These are phyloP conservation scores for Talaromyces sp. DNA, from an alignment of 2,329 filamentous ascomycete genomes.

Conservation along the genomic window DNA sequence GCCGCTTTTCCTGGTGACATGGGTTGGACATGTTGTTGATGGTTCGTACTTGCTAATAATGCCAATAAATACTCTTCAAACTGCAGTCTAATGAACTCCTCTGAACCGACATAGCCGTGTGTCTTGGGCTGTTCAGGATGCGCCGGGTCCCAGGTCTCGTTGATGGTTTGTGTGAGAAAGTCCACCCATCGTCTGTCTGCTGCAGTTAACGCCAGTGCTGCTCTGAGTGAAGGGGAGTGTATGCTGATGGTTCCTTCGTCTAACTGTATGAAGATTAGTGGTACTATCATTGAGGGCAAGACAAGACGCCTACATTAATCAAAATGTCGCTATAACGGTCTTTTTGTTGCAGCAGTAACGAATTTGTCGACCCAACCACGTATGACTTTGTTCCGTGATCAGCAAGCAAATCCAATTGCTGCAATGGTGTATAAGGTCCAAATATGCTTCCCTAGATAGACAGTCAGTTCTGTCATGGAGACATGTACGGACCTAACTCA, in stretches of 20 bases:
- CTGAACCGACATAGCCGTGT: slow-evolving; percentile 89
- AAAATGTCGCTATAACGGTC: slow-evolving; percentile 95
- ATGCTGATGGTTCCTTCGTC: slow-evolving; percentile 86
- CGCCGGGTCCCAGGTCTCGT: slow-evolving; percentile 92
- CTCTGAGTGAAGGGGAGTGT: slow-evolving; percentile 71
- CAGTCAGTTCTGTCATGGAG: slow-evolving; percentile 61
- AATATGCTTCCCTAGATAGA: slow-evolving; percentile 79
- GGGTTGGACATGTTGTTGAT: slow-evolving; percentile 77
- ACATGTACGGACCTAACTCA: slow-evolving; percentile 41
- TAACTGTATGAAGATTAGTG: slow-evolving; percentile 46
- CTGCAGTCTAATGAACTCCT: slow-evolving; percentile 94
- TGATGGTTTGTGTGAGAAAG: slow-evolving; percentile 85
- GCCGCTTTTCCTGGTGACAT: slow-evolving; percentile 45
- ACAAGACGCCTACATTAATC: slow-evolving; percentile 61
- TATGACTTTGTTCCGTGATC: slow-evolving; percentile 96
- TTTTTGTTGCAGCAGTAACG: slow-evolving; percentile 84
- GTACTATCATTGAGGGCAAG: not conserved
- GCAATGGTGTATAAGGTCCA: slow-evolving; percentile 91
- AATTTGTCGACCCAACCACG: slow-evolving; percentile 95
- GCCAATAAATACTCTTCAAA: slow-evolving; percentile 96
- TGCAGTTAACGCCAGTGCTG: slow-evolving; percentile 72
- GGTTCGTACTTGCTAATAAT: slow-evolving; percentile 83
- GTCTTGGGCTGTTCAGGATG: slow-evolving; percentile 90
- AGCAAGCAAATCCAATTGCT: slow-evolving; percentile 90
- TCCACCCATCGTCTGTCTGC: slow-evolving; percentile 96